Evolutionary conservation across 2,329 filamentous ascomycete species (phyloP), one percentile per base, ranked within the genome.

Genomic region (Periconia digitata): DNA sequence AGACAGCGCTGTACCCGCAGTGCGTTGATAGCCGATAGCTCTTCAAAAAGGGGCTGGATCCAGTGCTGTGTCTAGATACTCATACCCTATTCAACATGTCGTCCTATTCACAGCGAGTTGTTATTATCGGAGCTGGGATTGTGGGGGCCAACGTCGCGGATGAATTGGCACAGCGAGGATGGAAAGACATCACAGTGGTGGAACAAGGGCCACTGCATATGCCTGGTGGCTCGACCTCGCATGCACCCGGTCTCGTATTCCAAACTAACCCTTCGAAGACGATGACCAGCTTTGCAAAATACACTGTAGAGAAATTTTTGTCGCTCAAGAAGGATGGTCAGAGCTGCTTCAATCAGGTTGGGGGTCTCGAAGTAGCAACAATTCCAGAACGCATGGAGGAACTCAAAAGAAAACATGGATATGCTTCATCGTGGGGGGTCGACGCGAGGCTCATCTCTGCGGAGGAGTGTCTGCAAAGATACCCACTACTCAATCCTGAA

Each of bases 181-280:
- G 83, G 82, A 77, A 64, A 45, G 69, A 85, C 63, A 83, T 86
- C 64, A 85, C 83, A 16, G 83, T 86, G 42, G 70, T 86, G 53
- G 83, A 86, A 54, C 83, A 86, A 64, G 83, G 83, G 0, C 83
- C 83, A 2, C 64, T 86, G 54, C 70, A 74, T 49, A 79, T 85
- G 76, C 83, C 83, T 0, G 83, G 84, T 21, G 83, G 83, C 38
- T 86, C 84, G 22, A 85, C 84, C 6, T 85, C 83, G 6, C 83
- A 86, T 54, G 83, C 83, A 4, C 83, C 83, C 0, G 83, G 83
- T 0, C 74, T 86, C 3, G 83, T 86, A 0, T 86, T 85, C 57
- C 83, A 86, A 60, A 85, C 81, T 7, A 85, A 80, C 43, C 64
- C 72, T 1, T 82, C 78, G 40, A 82, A 79, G 62, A 79, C 79